Evolutionary conservation across 2,329 filamentous ascomycete genomes (phyloP).

Genomic region (Colletotrichum sp.): DNA sequence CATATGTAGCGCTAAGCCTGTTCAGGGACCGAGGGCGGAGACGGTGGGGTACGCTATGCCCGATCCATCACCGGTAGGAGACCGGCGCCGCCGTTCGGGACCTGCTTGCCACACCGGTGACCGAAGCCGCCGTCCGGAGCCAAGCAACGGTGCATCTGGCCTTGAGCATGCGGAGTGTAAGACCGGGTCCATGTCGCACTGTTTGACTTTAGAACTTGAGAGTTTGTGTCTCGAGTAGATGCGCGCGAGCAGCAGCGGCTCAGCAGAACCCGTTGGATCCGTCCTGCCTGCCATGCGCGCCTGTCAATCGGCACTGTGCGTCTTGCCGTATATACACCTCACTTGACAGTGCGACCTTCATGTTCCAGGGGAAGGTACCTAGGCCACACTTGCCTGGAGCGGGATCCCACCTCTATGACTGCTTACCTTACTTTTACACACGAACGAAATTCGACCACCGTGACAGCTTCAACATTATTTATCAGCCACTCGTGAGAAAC

Average conservation of each 20-base stretch:
- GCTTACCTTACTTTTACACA: neutral
- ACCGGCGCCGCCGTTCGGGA: neutral
- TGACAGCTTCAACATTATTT: neutral
- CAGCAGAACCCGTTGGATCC: neutral
- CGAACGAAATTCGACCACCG: neutral
- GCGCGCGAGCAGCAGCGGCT: neutral
- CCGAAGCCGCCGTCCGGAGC: constrained; percentile 5
- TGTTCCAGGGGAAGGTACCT: neutral
- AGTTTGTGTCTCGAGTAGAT: neutral
- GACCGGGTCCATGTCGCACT: neutral
- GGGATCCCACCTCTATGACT: neutral
- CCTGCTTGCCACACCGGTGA: constrained; percentile 3
- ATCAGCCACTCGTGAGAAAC: neutral
- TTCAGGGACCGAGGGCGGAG: constrained; percentile 8
- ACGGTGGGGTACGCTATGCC: neutral
- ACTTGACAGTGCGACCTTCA: neutral
- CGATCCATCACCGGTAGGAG: constrained; percentile 8
- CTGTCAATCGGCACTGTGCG: neutral
- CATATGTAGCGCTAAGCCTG: neutral
- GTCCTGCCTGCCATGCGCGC: neutral
- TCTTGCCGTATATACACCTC: neutral
- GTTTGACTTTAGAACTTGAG: neutral
- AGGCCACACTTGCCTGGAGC: neutral
- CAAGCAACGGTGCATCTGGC: neutral
- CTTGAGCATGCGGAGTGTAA: neutral